phyloP scores from a whole-genome alignment of 768 basidiomycete genomes.

The Clitopilus hobsonii region DNA sequence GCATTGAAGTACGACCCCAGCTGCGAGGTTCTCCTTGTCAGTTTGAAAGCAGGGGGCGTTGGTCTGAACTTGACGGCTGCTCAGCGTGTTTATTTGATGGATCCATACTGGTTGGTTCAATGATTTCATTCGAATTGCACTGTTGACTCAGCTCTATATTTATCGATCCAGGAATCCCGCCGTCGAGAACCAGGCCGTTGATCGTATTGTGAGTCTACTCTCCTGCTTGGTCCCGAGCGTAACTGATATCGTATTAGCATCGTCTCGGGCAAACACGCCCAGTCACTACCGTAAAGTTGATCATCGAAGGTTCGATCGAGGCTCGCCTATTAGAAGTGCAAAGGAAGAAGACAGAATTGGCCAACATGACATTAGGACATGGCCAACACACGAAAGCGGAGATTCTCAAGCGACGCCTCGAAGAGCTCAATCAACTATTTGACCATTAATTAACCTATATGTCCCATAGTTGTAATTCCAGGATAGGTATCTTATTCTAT shows the following conservation, averaged over 20 bases:
- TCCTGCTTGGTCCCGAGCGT: not conserved
- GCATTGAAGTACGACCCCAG: slow-evolving; percentile 83
- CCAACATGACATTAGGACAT: slow-evolving; percentile 89
- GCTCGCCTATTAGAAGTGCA: slow-evolving; percentile 90
- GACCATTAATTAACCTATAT: slow-evolving; percentile 17
- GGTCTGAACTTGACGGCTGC: slow-evolving; percentile 95
- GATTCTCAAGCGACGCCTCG: slow-evolving; percentile 79
- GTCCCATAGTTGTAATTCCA: slow-evolving; percentile 21
- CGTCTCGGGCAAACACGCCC: slow-evolving; percentile 92
- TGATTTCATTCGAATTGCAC: slow-evolving; percentile 7
- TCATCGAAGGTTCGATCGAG: slow-evolving; percentile 94
- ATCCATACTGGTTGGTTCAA: slow-evolving; percentile 80
- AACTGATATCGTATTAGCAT: slow-evolving; percentile 49
- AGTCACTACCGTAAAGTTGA: slow-evolving; percentile 87
- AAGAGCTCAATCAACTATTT: slow-evolving; percentile 80
- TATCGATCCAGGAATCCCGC: slow-evolving; percentile 78
- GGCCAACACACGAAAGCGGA: slow-evolving; percentile 80
- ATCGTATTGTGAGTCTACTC: slow-evolving; percentile 78
- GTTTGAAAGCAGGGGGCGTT: slow-evolving; percentile 94
- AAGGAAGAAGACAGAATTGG: slow-evolving; percentile 89
- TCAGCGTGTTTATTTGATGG: slow-evolving; percentile 91
- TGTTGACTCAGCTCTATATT: not conserved
- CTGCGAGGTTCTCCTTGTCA: slow-evolving; percentile 93
- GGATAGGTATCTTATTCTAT: slow-evolving; percentile 19
- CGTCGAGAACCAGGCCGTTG: slow-evolving; percentile 96